Percentiles rank a stretch among this genome's conserved stretches.
Evolutionary conservation across 2,329 filamentous ascomycete species (phyloP).

Genomic region (Aaosphaeria arxii): DNA sequence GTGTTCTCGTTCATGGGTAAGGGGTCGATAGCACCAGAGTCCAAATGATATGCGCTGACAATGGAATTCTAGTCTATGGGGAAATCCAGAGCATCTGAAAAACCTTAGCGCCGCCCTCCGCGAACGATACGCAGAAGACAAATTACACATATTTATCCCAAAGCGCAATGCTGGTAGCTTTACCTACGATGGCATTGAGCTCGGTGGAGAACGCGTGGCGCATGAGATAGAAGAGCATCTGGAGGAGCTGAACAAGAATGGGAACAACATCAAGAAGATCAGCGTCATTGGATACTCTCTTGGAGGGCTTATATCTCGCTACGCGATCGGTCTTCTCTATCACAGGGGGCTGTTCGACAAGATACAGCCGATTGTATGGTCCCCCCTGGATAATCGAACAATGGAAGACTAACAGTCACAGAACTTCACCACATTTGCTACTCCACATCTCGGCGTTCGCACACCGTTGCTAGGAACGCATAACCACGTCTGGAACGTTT

Average conservation of each 20-base stretch:
- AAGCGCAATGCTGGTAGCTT: constrained; percentile 71
- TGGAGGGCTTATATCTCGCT: constrained; percentile 81
- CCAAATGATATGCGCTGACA: background rate
- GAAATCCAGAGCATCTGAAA: constrained; percentile 70
- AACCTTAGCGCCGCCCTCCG: constrained; percentile 66
- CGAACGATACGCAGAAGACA: constrained; percentile 58
- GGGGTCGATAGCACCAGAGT: constrained; percentile 14
- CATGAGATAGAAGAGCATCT: constrained; percentile 62
- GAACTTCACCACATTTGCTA: constrained; percentile 93
- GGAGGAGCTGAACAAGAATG: constrained; percentile 53
- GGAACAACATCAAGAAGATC: constrained; percentile 73
- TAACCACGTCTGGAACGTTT: constrained; percentile 63
- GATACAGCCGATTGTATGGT: constrained; percentile 73
- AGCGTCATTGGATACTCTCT: constrained; percentile 89
- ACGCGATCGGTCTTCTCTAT: constrained; percentile 79
- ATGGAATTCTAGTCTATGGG: constrained; percentile 62
- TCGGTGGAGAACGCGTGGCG: constrained; percentile 65
- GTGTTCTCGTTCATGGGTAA: constrained; percentile 74
- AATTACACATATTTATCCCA: constrained; percentile 67
- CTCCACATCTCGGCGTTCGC: constrained; percentile 62
- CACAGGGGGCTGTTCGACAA: constrained; percentile 76
- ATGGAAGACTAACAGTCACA: constrained; percentile 28
- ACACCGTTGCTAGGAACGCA: constrained; percentile 43
- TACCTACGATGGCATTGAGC: constrained; percentile 66
- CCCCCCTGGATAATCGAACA: constrained; percentile 9